These are phyloP conservation scores for Musa troglodytarum DNA, from an alignment of 176 grass and related monocot species.

Conservation along the genomic window DNA sequence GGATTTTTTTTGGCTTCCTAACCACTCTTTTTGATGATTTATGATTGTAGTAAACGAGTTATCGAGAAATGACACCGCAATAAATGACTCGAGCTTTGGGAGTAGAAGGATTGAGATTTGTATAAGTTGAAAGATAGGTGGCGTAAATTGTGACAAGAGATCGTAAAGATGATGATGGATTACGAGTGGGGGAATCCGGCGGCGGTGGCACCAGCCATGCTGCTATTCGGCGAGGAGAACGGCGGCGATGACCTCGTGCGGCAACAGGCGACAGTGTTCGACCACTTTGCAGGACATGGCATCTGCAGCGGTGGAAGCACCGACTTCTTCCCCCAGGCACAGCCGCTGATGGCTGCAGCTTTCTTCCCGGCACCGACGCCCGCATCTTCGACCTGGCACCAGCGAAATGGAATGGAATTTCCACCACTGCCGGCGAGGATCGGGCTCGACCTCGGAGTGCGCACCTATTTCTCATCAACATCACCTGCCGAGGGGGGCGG, in stretches of 20 bases:
- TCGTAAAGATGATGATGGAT: constrained; percentile 11
- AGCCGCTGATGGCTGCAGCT: background rate
- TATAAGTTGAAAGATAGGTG: too few relatives aligned
- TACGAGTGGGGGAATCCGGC: constrained; percentile 20
- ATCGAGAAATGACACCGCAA: too few relatives aligned
- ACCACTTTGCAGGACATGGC: constrained; percentile 1
- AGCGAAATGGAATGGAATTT: constrained; percentile 2
- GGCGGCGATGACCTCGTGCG: background rate
- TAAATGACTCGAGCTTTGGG: background rate
- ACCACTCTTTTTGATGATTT: too few relatives aligned
- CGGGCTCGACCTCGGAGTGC: constrained; percentile 15
- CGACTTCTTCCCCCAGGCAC: background rate
- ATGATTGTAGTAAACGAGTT: too few relatives aligned
- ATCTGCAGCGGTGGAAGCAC: background rate
- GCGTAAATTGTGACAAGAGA: too few relatives aligned
- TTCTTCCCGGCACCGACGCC: constrained; percentile 4
- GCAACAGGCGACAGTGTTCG: constrained; percentile 11
- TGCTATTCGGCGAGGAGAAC: constrained; percentile 8
- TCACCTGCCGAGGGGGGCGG: background rate
- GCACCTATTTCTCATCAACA: constrained; percentile 16
- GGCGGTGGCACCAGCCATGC: constrained; percentile 1
- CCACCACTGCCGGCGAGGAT: constrained; percentile 9
- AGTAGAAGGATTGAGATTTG: too few relatives aligned
- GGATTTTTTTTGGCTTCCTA: too few relatives aligned
- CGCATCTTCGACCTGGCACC: background rate